Conservation (phyloP, 1,139 yeast species). For the Yamadazyma sp. region DNA sequence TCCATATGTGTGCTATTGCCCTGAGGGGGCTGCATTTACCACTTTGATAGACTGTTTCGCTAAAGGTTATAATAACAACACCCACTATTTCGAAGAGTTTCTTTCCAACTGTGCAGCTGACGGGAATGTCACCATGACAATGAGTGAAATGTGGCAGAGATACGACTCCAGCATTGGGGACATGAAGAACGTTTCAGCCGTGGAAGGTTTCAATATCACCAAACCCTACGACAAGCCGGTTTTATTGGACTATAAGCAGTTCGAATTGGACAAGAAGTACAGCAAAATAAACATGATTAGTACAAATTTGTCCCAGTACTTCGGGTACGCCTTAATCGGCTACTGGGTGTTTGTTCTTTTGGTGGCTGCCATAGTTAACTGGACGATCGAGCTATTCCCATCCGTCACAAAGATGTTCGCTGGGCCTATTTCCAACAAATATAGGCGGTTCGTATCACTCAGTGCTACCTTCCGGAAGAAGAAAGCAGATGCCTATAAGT, state of each 20-base stretch:
- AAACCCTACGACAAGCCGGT: slow-evolving; percentile 13
- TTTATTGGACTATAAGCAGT: slow-evolving; percentile 9
- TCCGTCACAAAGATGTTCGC: slow-evolving; percentile 21
- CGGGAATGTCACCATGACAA: slow-evolving; percentile 7
- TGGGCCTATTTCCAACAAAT: slow-evolving; percentile 26
- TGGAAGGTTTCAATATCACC: slow-evolving; percentile 12
- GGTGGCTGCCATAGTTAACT: slow-evolving; percentile 43
- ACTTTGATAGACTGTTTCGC: slow-evolving; percentile 21
- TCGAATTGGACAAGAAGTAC: slow-evolving; percentile 6
- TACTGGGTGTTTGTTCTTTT: slow-evolving; percentile 50
- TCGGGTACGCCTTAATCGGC: slow-evolving; percentile 49
- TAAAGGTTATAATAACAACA: slow-evolving; percentile 18
- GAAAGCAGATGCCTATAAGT: slow-evolving; percentile 23
- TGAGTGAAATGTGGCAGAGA: slow-evolving; percentile 11
- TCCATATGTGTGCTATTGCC: slow-evolving; percentile 18
- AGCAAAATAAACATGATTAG: slow-evolving; percentile 8
- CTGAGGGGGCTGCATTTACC: slow-evolving; percentile 19
- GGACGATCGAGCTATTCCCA: slow-evolving; percentile 38
- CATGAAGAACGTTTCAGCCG: slow-evolving; percentile 10
- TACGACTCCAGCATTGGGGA: slow-evolving; percentile 9
- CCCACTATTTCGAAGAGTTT: slow-evolving; percentile 15
- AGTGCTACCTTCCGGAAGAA: slow-evolving; percentile 30
- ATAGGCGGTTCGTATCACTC: slow-evolving; percentile 31
- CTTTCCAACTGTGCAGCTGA: slow-evolving; percentile 13
- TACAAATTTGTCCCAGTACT: slow-evolving; percentile 32